Evolutionary conservation across 768 basidiomycete genomes (phyloP).

Genomic region (Clitopilus passeckerianus): DNA sequence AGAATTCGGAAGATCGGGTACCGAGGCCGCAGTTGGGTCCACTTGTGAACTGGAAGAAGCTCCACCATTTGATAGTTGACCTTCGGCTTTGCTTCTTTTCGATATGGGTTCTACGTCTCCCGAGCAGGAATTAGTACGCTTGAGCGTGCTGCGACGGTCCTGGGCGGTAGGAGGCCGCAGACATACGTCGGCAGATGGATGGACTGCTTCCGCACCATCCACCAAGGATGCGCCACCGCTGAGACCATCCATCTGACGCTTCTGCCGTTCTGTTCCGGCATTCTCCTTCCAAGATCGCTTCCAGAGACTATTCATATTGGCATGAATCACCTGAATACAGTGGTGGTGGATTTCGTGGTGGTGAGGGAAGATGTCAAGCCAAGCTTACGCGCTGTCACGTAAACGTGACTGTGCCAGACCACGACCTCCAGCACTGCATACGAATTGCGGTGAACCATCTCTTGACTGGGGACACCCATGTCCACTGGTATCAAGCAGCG

Average conservation of each 20-base stretch:
- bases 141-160: no score
- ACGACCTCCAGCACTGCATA: no score
- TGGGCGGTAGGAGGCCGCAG: no score
- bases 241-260: slow-evolving; percentile 18
- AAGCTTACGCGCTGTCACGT: no score
- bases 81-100: slow-evolving; percentile 10
- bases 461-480: neutral
- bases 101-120: neutral
- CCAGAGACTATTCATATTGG: slow-evolving; percentile 47
- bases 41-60: no score
- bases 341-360: no score
- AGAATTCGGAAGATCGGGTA: slow-evolving; percentile 37
- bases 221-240: slow-evolving; percentile 18
- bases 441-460: neutral
- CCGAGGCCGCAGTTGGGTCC: neutral
- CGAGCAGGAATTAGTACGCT: neutral
- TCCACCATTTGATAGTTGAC: slow-evolving; percentile 13
- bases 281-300: slow-evolving; percentile 43
- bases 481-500: neutral
- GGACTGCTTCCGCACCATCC: slow-evolving; percentile 15
- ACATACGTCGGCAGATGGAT: slow-evolving; percentile 9
- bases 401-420: no score
- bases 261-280: slow-evolving; percentile 15
- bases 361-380: no score
- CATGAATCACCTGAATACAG: neutral